phyloP scores from a whole-genome alignment of 169 alveolate genomes.

The Cryptosporidium ryanae region DNA sequence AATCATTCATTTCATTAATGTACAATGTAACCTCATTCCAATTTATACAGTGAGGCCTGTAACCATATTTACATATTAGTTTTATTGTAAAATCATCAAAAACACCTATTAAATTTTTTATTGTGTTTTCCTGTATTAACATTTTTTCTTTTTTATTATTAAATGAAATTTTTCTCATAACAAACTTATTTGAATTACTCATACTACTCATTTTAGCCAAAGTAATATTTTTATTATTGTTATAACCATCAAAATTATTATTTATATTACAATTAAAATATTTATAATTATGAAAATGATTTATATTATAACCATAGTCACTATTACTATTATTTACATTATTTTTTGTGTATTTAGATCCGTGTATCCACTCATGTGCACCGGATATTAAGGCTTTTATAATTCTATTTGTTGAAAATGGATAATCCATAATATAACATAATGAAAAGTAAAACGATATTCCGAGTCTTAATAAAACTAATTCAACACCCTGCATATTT shows the following conservation, averaged over 20 bases:
- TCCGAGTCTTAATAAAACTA: constrained; percentile 58
- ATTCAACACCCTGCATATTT: constrained; percentile 59
- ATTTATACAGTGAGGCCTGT: constrained; percentile 62
- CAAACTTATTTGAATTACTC: background rate
- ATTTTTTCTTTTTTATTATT: constrained; percentile 11
- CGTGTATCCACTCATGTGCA: constrained; percentile 73
- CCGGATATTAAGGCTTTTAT: constrained; percentile 61
- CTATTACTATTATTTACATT: background rate
- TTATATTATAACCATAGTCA: too few species aligned
- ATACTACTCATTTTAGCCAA: background rate
- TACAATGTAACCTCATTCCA: constrained; percentile 42
- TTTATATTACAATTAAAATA: background rate
- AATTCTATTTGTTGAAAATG: constrained; percentile 71
- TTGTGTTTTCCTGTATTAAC: constrained; percentile 54
- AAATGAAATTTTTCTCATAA: constrained; percentile 9
- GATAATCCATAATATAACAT: constrained; percentile 64
- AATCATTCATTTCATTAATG: constrained; percentile 32
- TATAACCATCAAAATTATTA: background rate
- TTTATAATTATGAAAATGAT: too few species aligned
- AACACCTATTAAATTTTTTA: constrained; percentile 24
- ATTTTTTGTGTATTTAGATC: constrained; percentile 25
- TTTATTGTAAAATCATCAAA: constrained; percentile 67
- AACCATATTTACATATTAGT: constrained; percentile 48
- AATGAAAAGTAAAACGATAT: constrained; percentile 66
- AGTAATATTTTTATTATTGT: background rate